Percentiles rank a stretch among this genome's conserved stretches.
Evolutionary conservation across 768 basidiomycete genomes (phyloP).

Genomic region (Mycena capillaripes): DNA sequence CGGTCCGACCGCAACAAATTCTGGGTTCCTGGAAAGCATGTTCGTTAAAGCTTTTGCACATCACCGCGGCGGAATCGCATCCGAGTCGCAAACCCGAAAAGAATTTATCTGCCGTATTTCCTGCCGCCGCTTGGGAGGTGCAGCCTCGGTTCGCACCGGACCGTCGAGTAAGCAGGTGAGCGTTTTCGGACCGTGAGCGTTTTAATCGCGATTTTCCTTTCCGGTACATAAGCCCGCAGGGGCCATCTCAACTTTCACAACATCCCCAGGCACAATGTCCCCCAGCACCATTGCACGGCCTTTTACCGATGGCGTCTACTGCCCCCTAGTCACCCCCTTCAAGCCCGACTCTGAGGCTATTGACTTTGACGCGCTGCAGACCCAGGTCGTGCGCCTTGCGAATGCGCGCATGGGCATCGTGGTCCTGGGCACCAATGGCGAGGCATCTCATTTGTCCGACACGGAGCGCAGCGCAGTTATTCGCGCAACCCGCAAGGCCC

Average conservation of each 20-base stretch:
- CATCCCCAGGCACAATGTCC: constrained; percentile 23
- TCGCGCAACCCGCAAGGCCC: constrained; percentile 61
- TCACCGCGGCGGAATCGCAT: too few relatives aligned
- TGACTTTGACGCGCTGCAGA: constrained; percentile 34
- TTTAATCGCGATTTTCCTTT: not conserved
- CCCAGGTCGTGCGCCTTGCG: constrained; percentile 38
- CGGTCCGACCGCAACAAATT: too few relatives aligned
- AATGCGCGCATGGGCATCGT: constrained; percentile 39
- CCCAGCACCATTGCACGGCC: constrained; percentile 20
- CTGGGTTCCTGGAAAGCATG: too few relatives aligned
- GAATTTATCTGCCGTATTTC: not conserved
- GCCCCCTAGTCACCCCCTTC: constrained; percentile 37
- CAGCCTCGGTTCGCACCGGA: constrained; percentile 6
- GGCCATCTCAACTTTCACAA: not conserved
- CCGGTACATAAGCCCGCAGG: constrained; percentile 10
- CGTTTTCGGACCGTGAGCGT: not conserved
- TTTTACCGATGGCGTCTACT: constrained; percentile 34
- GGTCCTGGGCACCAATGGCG: constrained; percentile 38
- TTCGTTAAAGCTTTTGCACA: too few relatives aligned
- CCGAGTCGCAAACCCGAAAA: not conserved
- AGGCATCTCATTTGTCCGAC: constrained; percentile 38
- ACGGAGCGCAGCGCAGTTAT: constrained; percentile 64
- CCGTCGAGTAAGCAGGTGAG: constrained; percentile 14
- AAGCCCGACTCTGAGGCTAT: constrained; percentile 29
- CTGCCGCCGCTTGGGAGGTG: not conserved